Evolutionary conservation across 1,284 basidiomycete species (phyloP).

Genomic region (Puccinia brachypodii): DNA sequence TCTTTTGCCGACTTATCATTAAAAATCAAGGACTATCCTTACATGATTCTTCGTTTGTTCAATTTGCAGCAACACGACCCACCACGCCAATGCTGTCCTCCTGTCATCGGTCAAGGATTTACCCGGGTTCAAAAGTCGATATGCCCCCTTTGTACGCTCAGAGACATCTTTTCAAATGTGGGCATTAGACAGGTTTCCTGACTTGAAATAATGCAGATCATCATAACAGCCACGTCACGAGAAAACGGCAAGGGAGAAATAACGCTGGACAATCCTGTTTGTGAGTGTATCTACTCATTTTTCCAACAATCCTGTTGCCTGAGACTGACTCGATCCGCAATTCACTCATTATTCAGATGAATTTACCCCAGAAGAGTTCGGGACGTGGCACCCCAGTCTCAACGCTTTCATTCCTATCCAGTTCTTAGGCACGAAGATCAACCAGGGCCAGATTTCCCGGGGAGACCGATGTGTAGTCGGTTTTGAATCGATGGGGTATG

Average conservation of each 20-base stretch:
- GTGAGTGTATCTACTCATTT: conserved; percentile 18
- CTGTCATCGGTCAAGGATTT: conserved; percentile 38
- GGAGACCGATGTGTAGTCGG: conserved; percentile 45
- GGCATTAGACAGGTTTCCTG: background rate
- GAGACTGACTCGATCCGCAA: background rate
- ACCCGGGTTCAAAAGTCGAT: conserved; percentile 29
- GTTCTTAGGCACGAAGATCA: conserved; percentile 39
- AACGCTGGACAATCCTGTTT: conserved; percentile 47
- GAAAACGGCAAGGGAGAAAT: conserved; percentile 41
- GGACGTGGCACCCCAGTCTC: conserved; percentile 45
- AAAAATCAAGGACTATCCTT: conserved; percentile 6
- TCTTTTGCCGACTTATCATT: conserved; percentile 8
- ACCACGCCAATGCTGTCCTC: conserved; percentile 42
- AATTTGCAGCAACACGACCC: conserved; percentile 42
- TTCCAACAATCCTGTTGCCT: background rate
- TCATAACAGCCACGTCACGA: conserved; percentile 43
- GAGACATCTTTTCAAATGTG: background rate
- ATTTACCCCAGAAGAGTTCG: conserved; percentile 47
- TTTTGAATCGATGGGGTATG: conserved; percentile 47
- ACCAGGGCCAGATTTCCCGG: conserved; percentile 20
- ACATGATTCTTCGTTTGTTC: conserved; percentile 12
- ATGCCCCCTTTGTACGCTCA: conserved; percentile 46
- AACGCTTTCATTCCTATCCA: conserved; percentile 47
- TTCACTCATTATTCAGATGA: conserved; percentile 25
- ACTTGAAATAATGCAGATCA: conserved; percentile 10